phyloP scores from a whole-genome alignment of 2,329 filamentous ascomycete genomes.

The Rhytidhysteron rufulum region DNA sequence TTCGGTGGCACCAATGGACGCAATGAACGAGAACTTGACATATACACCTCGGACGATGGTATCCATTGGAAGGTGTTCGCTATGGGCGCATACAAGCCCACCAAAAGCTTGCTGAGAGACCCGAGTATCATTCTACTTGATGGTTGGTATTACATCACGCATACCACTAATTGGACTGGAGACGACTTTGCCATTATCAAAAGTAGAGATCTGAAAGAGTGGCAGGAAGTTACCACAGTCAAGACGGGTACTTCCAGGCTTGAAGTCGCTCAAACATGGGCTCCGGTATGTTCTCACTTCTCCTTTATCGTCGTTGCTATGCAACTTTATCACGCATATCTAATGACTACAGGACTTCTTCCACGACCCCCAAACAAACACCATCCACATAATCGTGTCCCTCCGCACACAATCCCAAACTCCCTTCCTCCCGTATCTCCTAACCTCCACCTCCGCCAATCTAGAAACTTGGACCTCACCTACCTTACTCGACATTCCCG shows the following conservation, averaged over 20 bases:
- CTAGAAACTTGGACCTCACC: not conserved
- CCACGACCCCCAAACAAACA: constrained; percentile 1
- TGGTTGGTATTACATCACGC: constrained; percentile 1
- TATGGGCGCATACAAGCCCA: constrained; percentile 1
- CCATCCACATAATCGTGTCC: constrained; percentile 2
- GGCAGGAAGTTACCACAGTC: not conserved
- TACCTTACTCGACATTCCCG: not conserved
- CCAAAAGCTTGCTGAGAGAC: not conserved
- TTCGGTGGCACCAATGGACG: constrained; percentile 1
- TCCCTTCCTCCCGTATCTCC: not conserved
- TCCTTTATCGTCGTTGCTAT: not conserved
- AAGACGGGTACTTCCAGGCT: not conserved
- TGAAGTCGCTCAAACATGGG: constrained; percentile 1
- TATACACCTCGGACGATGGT: constrained; percentile 1
- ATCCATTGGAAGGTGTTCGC: not conserved
- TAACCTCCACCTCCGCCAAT: constrained; percentile 1
- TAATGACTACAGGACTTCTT: constrained; percentile 1
- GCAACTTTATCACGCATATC: not conserved
- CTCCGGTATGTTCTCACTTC: not conserved
- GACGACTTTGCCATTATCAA: constrained; percentile 2
- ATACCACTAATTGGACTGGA: constrained; percentile 1
- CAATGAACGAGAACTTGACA: constrained; percentile 2
- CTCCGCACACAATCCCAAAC: not conserved
- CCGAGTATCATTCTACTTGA: constrained; percentile 1
- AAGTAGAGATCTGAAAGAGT: constrained; percentile 1